These are phyloP conservation scores for Stachybotrys elegans DNA, from an alignment of 2,329 filamentous ascomycete species.

Conservation along the genomic window DNA sequence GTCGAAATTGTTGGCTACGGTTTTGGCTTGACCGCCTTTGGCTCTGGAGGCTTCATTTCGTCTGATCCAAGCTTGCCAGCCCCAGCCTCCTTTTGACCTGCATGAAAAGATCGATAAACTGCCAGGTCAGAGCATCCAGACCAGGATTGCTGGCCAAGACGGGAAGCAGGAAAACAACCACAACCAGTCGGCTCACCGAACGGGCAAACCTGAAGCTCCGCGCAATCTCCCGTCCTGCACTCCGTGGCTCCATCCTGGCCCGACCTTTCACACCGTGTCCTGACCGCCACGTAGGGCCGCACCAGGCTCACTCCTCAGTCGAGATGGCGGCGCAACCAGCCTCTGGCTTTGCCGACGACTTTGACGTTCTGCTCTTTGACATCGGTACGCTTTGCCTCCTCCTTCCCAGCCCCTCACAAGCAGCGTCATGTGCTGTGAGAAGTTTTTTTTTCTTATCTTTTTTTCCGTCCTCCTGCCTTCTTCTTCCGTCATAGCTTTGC, in stretches of 20 bases:
- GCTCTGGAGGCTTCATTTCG: too few relatives aligned
- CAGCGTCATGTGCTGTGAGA: too few relatives aligned
- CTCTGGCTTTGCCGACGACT: slow-evolving; percentile 20
- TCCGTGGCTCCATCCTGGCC: neutral
- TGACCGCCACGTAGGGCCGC: too few relatives aligned
- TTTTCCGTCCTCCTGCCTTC: too few relatives aligned
- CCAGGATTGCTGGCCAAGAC: neutral
- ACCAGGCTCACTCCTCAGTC: too few relatives aligned
- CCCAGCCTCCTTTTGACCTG: neutral
- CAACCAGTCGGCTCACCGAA: neutral
- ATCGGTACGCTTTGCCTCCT: slow-evolving; percentile 24
- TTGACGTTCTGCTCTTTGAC: slow-evolving; percentile 29
- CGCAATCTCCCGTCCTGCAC: neutral
- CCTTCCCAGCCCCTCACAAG: neutral
- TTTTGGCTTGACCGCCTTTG: too few relatives aligned
- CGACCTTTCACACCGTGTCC: neutral
- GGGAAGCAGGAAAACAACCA: slow-evolving; percentile 1
- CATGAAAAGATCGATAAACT: neutral
- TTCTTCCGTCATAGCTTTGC: too few relatives aligned
- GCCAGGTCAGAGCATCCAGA: neutral
- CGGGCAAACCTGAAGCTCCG: neutral
- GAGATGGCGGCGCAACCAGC: slow-evolving; percentile 8
- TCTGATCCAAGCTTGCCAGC: too few relatives aligned
- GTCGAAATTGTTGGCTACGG: too few relatives aligned
- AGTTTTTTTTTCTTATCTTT: too few relatives aligned